phyloP scores from a whole-genome alignment of 2,329 filamentous ascomycete genomes.

The Alternaria brassicicola region DNA sequence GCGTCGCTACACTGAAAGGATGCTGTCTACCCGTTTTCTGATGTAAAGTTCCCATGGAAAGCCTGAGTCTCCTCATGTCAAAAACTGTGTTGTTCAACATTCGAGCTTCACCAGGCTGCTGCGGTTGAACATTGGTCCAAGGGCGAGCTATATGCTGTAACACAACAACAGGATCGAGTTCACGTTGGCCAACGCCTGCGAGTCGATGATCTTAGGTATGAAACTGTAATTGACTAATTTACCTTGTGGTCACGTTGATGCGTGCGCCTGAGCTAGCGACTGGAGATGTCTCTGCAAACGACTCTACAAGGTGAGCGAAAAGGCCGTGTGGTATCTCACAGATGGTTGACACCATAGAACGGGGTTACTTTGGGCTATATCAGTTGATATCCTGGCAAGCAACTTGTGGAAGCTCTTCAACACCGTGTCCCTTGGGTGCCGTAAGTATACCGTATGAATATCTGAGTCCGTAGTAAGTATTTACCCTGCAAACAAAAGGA shows the following conservation, averaged over 20 bases:
- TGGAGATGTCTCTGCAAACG: neutral
- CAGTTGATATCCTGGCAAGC: neutral
- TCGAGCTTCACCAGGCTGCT: no score
- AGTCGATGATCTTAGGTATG: neutral
- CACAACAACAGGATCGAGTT: neutral
- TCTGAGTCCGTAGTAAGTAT: neutral
- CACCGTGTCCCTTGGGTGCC: neutral
- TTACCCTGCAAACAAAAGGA: neutral
- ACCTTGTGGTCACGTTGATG: neutral
- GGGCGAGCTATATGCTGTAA: neutral
- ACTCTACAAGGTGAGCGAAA: neutral
- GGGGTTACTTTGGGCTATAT: no score
- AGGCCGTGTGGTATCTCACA: neutral
- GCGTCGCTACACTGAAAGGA: neutral
- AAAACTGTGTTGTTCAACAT: neutral
- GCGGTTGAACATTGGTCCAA: no score
- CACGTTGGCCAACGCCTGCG: neutral
- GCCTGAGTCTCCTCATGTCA: neutral
- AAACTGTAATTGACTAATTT: fast-evolving
- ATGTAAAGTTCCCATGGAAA: no score
- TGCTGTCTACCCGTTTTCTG: neutral
- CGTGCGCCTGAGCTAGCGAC: fast-evolving
- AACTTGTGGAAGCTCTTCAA: neutral
- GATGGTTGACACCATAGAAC: neutral
- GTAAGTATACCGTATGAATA: neutral